Evolutionary conservation across 345 rosid species (phyloP), one percentile per base, ranked within the genome.

Genomic region (Citrus sp.): DNA sequence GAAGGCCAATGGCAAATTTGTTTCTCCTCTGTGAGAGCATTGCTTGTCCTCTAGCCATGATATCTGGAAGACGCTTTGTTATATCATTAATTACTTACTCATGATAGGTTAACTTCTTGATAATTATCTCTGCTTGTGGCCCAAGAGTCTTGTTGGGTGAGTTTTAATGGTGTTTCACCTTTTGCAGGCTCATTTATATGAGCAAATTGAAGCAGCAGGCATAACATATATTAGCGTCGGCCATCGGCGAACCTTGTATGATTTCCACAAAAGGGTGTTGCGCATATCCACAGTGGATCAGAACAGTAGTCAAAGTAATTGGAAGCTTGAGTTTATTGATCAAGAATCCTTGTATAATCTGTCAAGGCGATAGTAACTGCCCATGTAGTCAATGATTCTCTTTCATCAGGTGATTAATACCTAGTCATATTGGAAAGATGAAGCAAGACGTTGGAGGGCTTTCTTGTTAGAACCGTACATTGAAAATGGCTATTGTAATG

Each of bases 171-270:
- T 68, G 77, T 12, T 72, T 66, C 19, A 38, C 64, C 73, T 77
- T 77, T 32, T 67, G 79, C 82, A 93, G 98, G 88, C 83, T 24
- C 90, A 89, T 83, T 84, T 95, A 60, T 92, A 92, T 84, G 83
- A 81, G 89, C 90, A 89, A 77, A 91, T 93, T 71, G 85, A 88
- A 82, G 87, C 81, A 68, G 97, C 94, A 16, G 98, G 92, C 76
- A 89, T 92, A 76, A 91, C 99, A 27, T 95, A 88, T 84, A 70
- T 93, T 51, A 95, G 99, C 85, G 62, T 95, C 60, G 98, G 99
- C 73, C 98, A 95, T 78, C 88, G 98, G 27, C 85, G 85, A 78
- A 92, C 94, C 72, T 89, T 95, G 38, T 84, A 73, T 67, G 83
- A 84, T 67, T 85, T 89, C 65, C 99, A 95, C 68, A 77, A 56